Percentiles rank a stretch among this genome's conserved stretches.
These are phyloP conservation scores for Oryza punctata DNA, from an alignment of 176 grass and related monocot genomes.

Conservation along the genomic window DNA sequence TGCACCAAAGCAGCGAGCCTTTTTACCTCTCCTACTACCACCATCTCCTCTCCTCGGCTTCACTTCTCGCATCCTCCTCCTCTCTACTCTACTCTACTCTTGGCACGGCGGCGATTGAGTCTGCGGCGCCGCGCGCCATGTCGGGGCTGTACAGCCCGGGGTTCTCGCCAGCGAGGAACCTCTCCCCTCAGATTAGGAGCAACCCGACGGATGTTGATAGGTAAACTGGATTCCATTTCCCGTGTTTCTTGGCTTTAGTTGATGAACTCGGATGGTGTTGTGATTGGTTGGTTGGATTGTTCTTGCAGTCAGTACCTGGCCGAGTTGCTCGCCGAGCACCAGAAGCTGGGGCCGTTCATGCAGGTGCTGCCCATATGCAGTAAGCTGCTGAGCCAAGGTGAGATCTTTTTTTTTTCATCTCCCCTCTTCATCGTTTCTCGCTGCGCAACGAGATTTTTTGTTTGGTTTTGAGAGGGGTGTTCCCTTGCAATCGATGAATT, in stretches of 20 bases:
- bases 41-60: conserved; percentile 19
- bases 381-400: conserved; percentile 88
- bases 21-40: conserved; percentile 54
- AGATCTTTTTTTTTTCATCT: conserved; percentile 44
- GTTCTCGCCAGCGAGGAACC: conserved; percentile 81
- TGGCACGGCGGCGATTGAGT: conserved; percentile 24
- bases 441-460: conserved; percentile 23
- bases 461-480: conserved; percentile 12
- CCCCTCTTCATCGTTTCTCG: conserved; percentile 18
- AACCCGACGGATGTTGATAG: conserved; percentile 69
- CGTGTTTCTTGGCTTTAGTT: conserved; percentile 19
- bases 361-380: conserved; percentile 96
- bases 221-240: conserved; percentile 47
- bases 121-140: conserved; percentile 51
- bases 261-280: conserved; percentile 1
- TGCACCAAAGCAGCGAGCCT: conserved; percentile 54
- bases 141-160: conserved; percentile 77
- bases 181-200: conserved; percentile 86
- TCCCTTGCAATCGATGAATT: conserved; percentile 30
- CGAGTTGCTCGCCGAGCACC: conserved; percentile 88
- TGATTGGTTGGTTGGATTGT: conserved; percentile 16
- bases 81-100: neutral
- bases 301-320: conserved; percentile 80
- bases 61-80: conserved; percentile 15
- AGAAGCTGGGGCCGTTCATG: conserved; percentile 97